Evolutionary conservation across 2,329 filamentous ascomycete genomes (phyloP).

Genomic region (Cytospora mali): DNA sequence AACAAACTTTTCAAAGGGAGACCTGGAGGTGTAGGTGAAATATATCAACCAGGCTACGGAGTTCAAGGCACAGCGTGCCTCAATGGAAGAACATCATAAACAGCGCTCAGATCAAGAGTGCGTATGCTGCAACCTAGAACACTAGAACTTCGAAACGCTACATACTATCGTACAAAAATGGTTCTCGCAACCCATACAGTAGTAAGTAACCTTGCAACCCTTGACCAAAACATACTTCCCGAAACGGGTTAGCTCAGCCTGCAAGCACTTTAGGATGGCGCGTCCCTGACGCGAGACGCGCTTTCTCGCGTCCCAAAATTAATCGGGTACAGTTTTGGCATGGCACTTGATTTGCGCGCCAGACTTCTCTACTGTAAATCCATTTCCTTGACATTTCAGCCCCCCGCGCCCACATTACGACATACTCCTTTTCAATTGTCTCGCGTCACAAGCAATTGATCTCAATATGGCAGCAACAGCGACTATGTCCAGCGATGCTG

Average conservation of each 20-base stretch:
- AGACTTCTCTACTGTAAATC: conserved; percentile 13
- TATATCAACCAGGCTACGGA: not conserved
- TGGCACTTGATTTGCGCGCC: conserved; percentile 8
- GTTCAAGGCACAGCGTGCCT: not conserved
- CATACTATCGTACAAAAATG: not conserved
- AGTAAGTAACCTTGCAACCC: no score
- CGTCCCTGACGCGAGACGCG: conserved; percentile 24
- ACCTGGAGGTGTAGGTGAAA: not conserved
- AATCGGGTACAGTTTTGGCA: conserved; percentile 7
- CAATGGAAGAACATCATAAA: not conserved
- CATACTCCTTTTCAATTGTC: not conserved
- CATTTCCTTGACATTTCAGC: conserved; percentile 11
- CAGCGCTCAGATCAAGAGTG: not conserved
- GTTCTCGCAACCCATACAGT: not conserved
- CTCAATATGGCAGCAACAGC: conserved; percentile 39
- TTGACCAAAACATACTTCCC: conserved; percentile 21
- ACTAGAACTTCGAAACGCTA: not conserved
- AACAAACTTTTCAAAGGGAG: not conserved
- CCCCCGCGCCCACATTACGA: conserved; percentile 6
- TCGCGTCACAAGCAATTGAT: not conserved
- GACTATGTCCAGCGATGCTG: conserved; percentile 59
- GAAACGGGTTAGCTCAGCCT: conserved; percentile 16
- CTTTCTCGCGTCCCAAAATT: conserved; percentile 20
- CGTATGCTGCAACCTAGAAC: not conserved
- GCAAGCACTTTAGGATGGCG: conserved; percentile 23